Base-by-base conservation (phyloP, 2,329 filamentous ascomycete species). In the Exophiala xenobiotica region DNA sequence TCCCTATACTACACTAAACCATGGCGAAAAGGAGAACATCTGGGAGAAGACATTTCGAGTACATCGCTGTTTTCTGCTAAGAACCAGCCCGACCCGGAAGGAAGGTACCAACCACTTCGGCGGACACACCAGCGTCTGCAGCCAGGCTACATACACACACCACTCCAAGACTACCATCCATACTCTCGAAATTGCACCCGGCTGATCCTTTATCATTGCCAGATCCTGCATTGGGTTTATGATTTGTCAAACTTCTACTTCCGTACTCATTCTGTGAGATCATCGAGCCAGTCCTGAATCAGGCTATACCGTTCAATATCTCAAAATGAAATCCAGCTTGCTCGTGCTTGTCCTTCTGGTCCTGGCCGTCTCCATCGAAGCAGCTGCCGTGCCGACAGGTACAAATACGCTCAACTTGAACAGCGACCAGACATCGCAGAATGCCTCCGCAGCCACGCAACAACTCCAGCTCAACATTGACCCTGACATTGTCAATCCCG, bases 401-500 rank as follows among this genome's bases (percentile, higher is more conserved):
- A 23, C 12, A 4, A 11, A 40, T 7, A 33, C 12, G 19, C 24
- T 42, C 26, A 20, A 42, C 9, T 11, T 49, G 7, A 14, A 41
- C 11, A 35, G 18, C 16, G 38, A 24, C 27, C 31, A 8, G 39
- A 8, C 23, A 43, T 31, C 31, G 27, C 51, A 45, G 16, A 49
- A 53, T 20, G 41, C 27, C 29, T 40, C 43, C 7, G 35, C 41
- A 26, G 20, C 24, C 37, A 35, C 18, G 12, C 35, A 39, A 14
- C 26, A 35, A 37, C 44, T 53, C 12, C 23, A 41, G 20, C 53
- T 45, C 22, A 59, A 58, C 59, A 23, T 57, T 43, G 60, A 69
- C 44, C 67, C 65, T 14, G 58, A 61, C 16, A 60, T 67, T 22
- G 67, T 69, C 38, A 53, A 53, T 20, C 50, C 54, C 1, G 20